Percentiles rank a stretch among this genome's conserved stretches.
Conservation (phyloP, 768 basidiomycete species). For the Solioccasus polychromus region DNA sequence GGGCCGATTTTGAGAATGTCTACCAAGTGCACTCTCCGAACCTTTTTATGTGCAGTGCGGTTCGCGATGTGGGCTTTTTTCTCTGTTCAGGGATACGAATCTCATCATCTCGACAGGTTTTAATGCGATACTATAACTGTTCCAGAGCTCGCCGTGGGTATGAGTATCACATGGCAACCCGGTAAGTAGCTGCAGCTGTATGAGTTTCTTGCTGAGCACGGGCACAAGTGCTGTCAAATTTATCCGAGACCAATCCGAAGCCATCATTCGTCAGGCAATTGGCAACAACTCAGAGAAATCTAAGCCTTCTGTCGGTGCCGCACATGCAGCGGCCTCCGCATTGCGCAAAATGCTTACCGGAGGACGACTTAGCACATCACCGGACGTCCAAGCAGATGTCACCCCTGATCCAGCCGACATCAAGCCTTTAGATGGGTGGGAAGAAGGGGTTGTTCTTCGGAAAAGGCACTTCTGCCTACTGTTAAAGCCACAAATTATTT, state of each 20-base stretch:
- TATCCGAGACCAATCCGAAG: constrained; percentile 78
- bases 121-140: constrained; percentile 87
- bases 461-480: constrained; percentile 83
- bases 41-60: constrained; percentile 70
- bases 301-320: constrained; percentile 39
- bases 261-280: constrained; percentile 18
- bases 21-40: constrained; percentile 89
- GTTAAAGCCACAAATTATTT: constrained; percentile 85
- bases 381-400: constrained; percentile 36
- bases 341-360: constrained; percentile 62
- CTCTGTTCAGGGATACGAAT: neutral
- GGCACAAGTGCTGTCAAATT: constrained; percentile 72
- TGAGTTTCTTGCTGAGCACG: constrained; percentile 8
- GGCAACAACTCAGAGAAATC: constrained; percentile 24
- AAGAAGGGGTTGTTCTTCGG: constrained; percentile 61
- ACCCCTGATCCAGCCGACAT: constrained; percentile 35
- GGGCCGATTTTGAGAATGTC: constrained; percentile 84
- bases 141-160: constrained; percentile 71
- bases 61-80: constrained; percentile 64
- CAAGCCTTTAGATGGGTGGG: constrained; percentile 71
- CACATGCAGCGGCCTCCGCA: constrained; percentile 66
- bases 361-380: constrained; percentile 45
- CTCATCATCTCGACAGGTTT: constrained; percentile 49
- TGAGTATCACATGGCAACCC: constrained; percentile 86
- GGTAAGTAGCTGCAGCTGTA: constrained; percentile 42